These are phyloP conservation scores for Parasitella parasitica DNA, from an alignment of 371 early-diverging fungal species.

Conservation along the genomic window DNA sequence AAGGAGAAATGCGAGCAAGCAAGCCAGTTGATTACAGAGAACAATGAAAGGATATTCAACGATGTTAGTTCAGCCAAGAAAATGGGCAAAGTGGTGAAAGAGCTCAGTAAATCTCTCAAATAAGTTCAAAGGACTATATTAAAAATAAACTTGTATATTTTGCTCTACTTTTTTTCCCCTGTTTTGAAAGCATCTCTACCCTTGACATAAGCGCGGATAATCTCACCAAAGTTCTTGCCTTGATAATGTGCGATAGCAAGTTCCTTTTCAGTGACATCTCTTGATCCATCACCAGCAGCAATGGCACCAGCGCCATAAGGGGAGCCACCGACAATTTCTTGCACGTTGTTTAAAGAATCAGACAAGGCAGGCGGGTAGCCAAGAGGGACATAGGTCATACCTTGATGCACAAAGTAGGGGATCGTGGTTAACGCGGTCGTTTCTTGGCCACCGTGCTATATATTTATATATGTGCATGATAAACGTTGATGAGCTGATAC, in stretches of 20 bases:
- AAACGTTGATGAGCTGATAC: no score
- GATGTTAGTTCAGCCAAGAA: conserved; percentile 4
- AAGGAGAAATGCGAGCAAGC: background rate
- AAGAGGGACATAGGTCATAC: conserved; percentile 77
- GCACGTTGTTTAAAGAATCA: conserved; percentile 29
- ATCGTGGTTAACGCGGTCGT: conserved; percentile 66
- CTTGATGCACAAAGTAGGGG: conserved; percentile 76
- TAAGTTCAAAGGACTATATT: background rate
- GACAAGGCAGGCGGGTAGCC: conserved; percentile 53
- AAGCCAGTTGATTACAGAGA: background rate
- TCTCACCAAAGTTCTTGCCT: conserved; percentile 60
- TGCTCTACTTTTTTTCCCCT: conserved; percentile 4
- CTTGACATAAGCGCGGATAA: conserved; percentile 30
- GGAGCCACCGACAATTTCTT: conserved; percentile 62
- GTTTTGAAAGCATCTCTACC: conserved; percentile 22
- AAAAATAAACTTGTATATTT: background rate
- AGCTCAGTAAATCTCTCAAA: conserved; percentile 9
- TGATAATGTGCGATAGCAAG: conserved; percentile 61
- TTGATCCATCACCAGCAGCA: conserved; percentile 63
- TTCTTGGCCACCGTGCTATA: conserved; percentile 71
- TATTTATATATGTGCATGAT: no score
- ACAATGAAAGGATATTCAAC: background rate
- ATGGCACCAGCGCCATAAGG: conserved; percentile 75
- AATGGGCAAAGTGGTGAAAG: conserved; percentile 10
- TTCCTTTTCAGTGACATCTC: conserved; percentile 58